phyloP scores from a whole-genome alignment of 768 basidiomycete species.

The Lactarius tabidus region DNA sequence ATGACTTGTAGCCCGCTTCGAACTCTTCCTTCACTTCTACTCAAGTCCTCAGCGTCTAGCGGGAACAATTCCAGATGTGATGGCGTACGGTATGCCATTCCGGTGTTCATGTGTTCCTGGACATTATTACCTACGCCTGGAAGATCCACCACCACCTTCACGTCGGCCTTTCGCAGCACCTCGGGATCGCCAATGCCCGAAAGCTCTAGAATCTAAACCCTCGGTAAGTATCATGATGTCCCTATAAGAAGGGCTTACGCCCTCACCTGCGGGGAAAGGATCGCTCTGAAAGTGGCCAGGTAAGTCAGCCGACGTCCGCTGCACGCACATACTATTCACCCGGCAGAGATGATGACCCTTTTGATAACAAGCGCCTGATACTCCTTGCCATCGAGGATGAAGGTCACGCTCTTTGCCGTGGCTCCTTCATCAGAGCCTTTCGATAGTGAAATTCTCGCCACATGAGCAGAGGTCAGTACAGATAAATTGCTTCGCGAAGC shows the following conservation, averaged over 20 bases:
- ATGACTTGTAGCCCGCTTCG: conserved; percentile 6
- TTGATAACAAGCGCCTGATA: conserved; percentile 11
- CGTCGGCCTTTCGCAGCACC: conserved; percentile 14
- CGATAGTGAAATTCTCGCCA: conserved; percentile 13
- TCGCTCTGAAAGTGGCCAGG: conserved; percentile 1
- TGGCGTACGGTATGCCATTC: conserved; percentile 11
- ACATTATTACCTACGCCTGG: conserved; percentile 23
- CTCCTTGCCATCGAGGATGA: conserved; percentile 16
- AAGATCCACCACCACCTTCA: conserved; percentile 12
- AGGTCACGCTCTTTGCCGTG: conserved; percentile 14
- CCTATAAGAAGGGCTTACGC: neutral
- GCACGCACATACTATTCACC: conserved; percentile 2
- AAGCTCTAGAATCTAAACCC: conserved; percentile 20
- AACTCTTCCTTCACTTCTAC: conserved; percentile 20
- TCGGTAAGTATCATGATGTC: neutral
- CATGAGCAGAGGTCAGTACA: conserved; percentile 26
- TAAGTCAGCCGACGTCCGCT: neutral
- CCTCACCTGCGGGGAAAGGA: conserved; percentile 20
- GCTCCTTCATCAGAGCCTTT: neutral
- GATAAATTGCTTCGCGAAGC: conserved; percentile 24
- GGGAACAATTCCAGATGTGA: neutral
- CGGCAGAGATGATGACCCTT: conserved; percentile 23
- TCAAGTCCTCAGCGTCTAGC: neutral
- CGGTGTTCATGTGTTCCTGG: conserved; percentile 19
- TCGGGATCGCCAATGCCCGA: conserved; percentile 23